These are phyloP conservation scores for Rhizoctonia solani DNA, from an alignment of 1,284 basidiomycete genomes.

Conservation along the genomic window DNA sequence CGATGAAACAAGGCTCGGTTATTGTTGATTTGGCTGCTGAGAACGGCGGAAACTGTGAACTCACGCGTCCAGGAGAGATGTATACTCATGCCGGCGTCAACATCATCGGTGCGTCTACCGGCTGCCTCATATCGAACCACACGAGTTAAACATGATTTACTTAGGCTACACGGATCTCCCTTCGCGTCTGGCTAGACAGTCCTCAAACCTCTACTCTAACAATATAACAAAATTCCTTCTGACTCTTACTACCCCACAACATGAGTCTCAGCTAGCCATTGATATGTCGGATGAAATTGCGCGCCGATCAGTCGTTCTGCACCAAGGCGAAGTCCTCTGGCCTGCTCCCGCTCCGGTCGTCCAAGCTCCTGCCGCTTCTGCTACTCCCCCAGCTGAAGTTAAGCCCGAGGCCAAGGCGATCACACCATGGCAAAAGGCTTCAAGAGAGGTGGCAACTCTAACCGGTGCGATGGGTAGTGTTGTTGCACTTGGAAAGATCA, in stretches of 20 bases:
- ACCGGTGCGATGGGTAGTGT: constrained; percentile 74
- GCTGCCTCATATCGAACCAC: background rate
- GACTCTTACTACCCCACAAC: constrained; percentile 56
- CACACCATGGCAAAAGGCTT: constrained; percentile 81
- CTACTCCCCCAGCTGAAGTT: constrained; percentile 50
- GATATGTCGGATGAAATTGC: constrained; percentile 82
- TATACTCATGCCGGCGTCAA: constrained; percentile 71
- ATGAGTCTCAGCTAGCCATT: constrained; percentile 60
- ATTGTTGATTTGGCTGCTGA: constrained; percentile 85
- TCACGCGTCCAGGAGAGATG: constrained; percentile 74
- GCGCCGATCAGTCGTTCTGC: constrained; percentile 75
- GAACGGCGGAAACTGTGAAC: constrained; percentile 81
- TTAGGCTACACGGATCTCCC: constrained; percentile 79
- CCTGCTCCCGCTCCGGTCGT: constrained; percentile 63
- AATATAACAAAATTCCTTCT: constrained; percentile 87
- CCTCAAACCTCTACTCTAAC: constrained; percentile 85
- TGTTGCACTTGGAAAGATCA: constrained; percentile 74
- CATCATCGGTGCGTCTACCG: constrained; percentile 62
- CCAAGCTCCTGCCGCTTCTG: constrained; percentile 52
- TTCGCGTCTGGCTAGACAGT: constrained; percentile 81
- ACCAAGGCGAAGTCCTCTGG: constrained; percentile 66
- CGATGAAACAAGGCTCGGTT: constrained; percentile 86
- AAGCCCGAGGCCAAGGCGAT: constrained; percentile 60
- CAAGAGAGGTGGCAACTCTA: constrained; percentile 69
- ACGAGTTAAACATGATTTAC: constrained; percentile 12